Evolutionary conservation across 805 yeast genomes (phyloP), one percentile per base, ranked within the genome.

Genomic region (Candida awuae): DNA sequence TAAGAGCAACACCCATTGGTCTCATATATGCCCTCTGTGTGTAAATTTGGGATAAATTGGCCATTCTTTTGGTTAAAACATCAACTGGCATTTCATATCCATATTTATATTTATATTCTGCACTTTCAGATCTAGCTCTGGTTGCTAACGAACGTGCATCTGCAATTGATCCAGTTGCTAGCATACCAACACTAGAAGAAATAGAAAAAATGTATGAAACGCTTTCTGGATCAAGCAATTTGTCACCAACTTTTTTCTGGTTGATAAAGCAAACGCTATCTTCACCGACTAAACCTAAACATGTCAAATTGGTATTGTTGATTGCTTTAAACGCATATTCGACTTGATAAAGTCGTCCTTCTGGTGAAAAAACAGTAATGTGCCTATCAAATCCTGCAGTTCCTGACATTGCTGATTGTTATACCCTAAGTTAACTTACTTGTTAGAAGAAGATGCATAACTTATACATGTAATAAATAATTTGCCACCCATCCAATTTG

Each of bases 11-110:
- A 28, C 98, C 98, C 50, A 87, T 70, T 19, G 98, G 98, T 63
- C 98, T 78, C 97, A 92, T 92, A 63, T 90, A 90, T 9, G 97
- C 97, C 58, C 97, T 75, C 65, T 92, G 98, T 30, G 98, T 92
- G 63, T 87, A 92, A 46, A 92, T 76, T 68, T 92, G 98, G 35
- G 95, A 83, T 56, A 87, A 66, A 60, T 92, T 92, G 40, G 97
- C 97, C 84, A 92, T 81, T 59, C 97, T 75, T 66, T 90, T 90
- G 29, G 96, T 84, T 53, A 88, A 68, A 20, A 83, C 85, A 56
- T 86, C 96, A 46, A 84, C 85, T 3, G 97, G 97, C 86, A 92
- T 88, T 57, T 85, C 96, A 59, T 87, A 92, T 29, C 98, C 98
- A 61, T 85, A 84, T 59, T 84, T 82, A 67, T 90, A 90, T 55